These are phyloP conservation scores for Clavispora fructus DNA, from an alignment of 805 yeast species.

Conservation along the genomic window DNA sequence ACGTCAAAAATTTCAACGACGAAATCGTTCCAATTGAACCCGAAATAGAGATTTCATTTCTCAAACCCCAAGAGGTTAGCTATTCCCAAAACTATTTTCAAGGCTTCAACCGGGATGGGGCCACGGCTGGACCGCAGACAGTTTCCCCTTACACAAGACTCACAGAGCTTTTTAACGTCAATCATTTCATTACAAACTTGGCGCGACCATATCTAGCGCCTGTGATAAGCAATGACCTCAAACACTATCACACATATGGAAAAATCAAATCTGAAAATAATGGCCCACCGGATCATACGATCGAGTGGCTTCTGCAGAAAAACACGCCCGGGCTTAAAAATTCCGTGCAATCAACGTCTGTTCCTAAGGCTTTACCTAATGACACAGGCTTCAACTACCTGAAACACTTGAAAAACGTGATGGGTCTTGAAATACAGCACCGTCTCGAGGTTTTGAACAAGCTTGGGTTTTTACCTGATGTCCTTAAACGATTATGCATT, in stretches of 20 bases:
- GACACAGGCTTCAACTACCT: slow-evolving; percentile 28
- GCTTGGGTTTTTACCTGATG: slow-evolving; percentile 66
- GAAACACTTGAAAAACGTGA: slow-evolving; percentile 44
- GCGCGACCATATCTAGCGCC: slow-evolving; percentile 96
- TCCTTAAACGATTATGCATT: slow-evolving; percentile 69
- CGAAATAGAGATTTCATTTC: slow-evolving; percentile 39
- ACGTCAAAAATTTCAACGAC: slow-evolving; percentile 59
- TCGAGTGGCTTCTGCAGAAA: background rate
- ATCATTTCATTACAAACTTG: slow-evolving; percentile 83
- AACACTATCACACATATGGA: slow-evolving; percentile 51
- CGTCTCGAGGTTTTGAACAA: slow-evolving; percentile 75
- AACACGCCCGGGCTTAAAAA: slow-evolving; percentile 16
- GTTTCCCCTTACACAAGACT: slow-evolving; percentile 74
- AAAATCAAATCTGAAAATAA: slow-evolving; percentile 12
- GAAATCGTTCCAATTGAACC: slow-evolving; percentile 47
- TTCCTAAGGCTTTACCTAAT: slow-evolving; percentile 22
- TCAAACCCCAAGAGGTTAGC: slow-evolving; percentile 40
- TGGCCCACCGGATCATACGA: background rate
- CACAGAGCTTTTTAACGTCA: slow-evolving; percentile 90
- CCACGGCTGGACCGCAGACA: slow-evolving; percentile 22
- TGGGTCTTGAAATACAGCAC: slow-evolving; percentile 78
- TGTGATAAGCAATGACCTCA: slow-evolving; percentile 72
- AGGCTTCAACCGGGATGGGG: slow-evolving; percentile 6
- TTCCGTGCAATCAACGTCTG: slow-evolving; percentile 15
- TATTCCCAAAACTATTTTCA: slow-evolving; percentile 42